phyloP scores from a whole-genome alignment of 2,329 filamentous ascomycete genomes.

The Cladorrhinum sp. region DNA sequence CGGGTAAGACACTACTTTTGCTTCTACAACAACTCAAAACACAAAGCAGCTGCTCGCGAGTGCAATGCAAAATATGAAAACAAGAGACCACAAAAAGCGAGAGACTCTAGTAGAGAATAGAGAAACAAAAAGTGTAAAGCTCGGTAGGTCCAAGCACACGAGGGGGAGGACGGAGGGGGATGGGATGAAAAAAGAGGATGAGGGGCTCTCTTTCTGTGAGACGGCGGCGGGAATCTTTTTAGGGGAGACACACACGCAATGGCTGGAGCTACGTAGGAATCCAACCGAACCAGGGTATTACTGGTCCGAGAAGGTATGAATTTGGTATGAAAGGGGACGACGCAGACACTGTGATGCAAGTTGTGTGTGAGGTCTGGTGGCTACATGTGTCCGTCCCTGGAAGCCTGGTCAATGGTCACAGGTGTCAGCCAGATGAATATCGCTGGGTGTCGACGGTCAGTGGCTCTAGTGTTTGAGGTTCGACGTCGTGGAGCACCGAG shows the following conservation, averaged over 20 bases:
- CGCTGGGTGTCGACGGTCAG: constrained; percentile 17
- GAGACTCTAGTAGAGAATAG: constrained; percentile 11
- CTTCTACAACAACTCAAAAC: background rate
- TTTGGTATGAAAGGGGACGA: constrained; percentile 37
- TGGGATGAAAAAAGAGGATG: constrained; percentile 19
- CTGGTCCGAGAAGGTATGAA: constrained; percentile 12
- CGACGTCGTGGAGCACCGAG: constrained; percentile 25
- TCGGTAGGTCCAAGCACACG: background rate
- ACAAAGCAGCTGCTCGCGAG: background rate
- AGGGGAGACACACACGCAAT: constrained; percentile 16
- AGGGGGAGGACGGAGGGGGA: constrained; percentile 8
- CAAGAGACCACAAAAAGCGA: background rate
- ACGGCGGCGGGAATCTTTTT: constrained; percentile 25
- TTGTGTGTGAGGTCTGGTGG: constrained; percentile 40
- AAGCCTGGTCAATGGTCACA: constrained; percentile 18
- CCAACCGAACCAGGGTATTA: constrained; percentile 11
- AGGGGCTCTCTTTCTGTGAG: constrained; percentile 23
- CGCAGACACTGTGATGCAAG: constrained; percentile 36
- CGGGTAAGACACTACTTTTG: background rate
- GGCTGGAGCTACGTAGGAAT: constrained; percentile 5
- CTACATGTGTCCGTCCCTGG: constrained; percentile 22
- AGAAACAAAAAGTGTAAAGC: constrained; percentile 9
- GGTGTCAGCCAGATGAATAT: constrained; percentile 16
- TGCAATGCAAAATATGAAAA: constrained; percentile 5
- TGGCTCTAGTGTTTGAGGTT: constrained; percentile 31